Evolutionary conservation across 495 filamentous ascomycete genomes (phyloP).

Genomic region (Aspergillus funiculosus): DNA sequence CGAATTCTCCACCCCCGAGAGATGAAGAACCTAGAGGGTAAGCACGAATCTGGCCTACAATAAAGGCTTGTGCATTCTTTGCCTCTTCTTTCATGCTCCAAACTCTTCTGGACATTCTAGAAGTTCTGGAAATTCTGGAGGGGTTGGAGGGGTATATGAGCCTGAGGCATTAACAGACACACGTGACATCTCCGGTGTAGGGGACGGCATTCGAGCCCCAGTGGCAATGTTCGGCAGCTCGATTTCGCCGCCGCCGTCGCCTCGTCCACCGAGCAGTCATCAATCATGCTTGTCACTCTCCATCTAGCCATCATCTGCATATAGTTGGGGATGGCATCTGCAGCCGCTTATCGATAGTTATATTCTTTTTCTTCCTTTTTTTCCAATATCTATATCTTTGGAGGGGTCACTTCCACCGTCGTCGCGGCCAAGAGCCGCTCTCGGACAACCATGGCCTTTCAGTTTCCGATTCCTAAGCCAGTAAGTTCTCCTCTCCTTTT

Average conservation of each 20-base stretch:
- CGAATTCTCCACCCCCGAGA: too few species aligned
- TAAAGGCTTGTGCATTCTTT: too few species aligned
- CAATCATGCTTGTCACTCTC: constrained; percentile 12
- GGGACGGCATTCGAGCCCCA: constrained; percentile 18
- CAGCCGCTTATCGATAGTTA: constrained; percentile 14
- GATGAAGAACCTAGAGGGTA: too few species aligned
- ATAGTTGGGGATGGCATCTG: constrained; percentile 28
- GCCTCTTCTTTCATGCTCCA: too few species aligned
- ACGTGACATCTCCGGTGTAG: constrained; percentile 11
- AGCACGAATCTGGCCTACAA: neutral
- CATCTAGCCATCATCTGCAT: constrained; percentile 6
- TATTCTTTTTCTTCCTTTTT: constrained; percentile 8
- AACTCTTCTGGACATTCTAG: too few species aligned
- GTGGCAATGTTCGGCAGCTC: constrained; percentile 25
- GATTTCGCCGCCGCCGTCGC: constrained; percentile 33
- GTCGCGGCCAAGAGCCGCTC: constrained; percentile 41
- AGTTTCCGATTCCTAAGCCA: constrained; percentile 36
- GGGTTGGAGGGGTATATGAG: neutral
- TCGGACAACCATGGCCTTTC: constrained; percentile 46
- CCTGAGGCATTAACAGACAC: neutral
- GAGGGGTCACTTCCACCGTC: constrained; percentile 22
- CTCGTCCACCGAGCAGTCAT: constrained; percentile 22
- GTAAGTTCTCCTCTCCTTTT: constrained; percentile 23
- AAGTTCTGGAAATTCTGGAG: neutral
- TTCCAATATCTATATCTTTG: neutral